Evolutionary conservation across 805 yeast species (phyloP).

Genomic region (Candida adriatica): DNA sequence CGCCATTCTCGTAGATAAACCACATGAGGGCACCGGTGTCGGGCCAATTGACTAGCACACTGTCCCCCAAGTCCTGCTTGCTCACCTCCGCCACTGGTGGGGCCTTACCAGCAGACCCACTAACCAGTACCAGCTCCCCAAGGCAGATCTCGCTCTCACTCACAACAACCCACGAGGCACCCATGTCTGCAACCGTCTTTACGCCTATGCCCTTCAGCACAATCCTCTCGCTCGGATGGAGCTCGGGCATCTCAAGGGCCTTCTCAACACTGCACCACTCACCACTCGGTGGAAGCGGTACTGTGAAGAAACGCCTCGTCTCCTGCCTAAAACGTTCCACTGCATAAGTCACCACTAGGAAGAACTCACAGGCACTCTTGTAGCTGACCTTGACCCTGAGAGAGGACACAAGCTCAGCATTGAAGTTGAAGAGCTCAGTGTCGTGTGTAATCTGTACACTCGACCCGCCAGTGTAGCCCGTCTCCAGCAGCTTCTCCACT

Average conservation of each 20-base stretch:
- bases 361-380: slow-evolving; percentile 9
- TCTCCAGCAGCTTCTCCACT: slow-evolving; percentile 14
- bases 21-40: slow-evolving; percentile 23
- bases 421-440: slow-evolving; percentile 24
- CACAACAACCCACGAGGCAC: no score
- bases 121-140: no score
- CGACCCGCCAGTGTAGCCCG: slow-evolving; percentile 31
- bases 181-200: no score
- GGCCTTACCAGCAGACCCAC: no score
- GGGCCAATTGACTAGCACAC: slow-evolving; percentile 20
- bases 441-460: slow-evolving; percentile 26
- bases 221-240: no score
- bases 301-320: no score
- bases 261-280: no score
- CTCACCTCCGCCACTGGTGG: slow-evolving; percentile 3
- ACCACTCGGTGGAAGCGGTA: no score
- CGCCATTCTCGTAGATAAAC: slow-evolving; percentile 25
- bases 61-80: slow-evolving; percentile 5
- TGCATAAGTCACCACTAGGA: slow-evolving; percentile 28
- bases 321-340: no score
- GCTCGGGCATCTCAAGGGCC: no score
- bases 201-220: no score
- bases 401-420: slow-evolving; percentile 20
- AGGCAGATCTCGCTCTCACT: no score
- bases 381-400: slow-evolving; percentile 23